phyloP scores from a whole-genome alignment of 495 filamentous ascomycete genomes.

The Lichenothelia convexa region DNA sequence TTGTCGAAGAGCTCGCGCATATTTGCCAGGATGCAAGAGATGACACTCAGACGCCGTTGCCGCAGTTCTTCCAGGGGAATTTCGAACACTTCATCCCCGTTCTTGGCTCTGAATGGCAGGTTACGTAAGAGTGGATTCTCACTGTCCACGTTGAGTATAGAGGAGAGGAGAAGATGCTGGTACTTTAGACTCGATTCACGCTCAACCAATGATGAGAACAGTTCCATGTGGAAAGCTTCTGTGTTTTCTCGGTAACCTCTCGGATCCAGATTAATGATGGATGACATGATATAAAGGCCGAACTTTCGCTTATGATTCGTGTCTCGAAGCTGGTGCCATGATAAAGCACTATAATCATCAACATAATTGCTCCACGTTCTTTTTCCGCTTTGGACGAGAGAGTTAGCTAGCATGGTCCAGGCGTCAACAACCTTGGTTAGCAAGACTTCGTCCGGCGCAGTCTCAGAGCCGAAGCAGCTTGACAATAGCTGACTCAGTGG shows the following conservation, averaged over 20 bases:
- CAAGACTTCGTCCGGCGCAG: conserved; percentile 36
- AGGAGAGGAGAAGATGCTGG: conserved; percentile 41
- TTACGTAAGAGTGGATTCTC: conserved; percentile 37
- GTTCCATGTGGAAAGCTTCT: conserved; percentile 32
- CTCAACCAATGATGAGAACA: conserved; percentile 45
- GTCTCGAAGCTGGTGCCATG: conserved; percentile 42
- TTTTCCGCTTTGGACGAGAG: conserved; percentile 16
- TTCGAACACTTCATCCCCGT: conserved; percentile 22
- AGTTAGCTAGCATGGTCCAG: conserved; percentile 17
- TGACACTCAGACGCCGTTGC: conserved; percentile 36
- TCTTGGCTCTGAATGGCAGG: conserved; percentile 37
- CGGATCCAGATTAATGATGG: conserved; percentile 32
- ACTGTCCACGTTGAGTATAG: conserved; percentile 31
- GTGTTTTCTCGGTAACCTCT: conserved; percentile 23
- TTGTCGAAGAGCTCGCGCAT: conserved; percentile 38
- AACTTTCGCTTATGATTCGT: conserved; percentile 49
- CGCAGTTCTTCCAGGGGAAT: conserved; percentile 37
- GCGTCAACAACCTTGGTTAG: conserved; percentile 26
- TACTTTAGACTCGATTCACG: conserved; percentile 47
- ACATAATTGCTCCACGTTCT: conserved; percentile 41
- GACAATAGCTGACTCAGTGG: conserved; percentile 40
- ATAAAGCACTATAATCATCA: conserved; percentile 32
- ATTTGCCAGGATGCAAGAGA: conserved; percentile 45
- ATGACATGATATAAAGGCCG: conserved; percentile 40
- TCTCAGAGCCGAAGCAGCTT: conserved; percentile 50